phyloP scores from a whole-genome alignment of 1,139 yeast genomes.

The Hanseniaspora sp. region DNA sequence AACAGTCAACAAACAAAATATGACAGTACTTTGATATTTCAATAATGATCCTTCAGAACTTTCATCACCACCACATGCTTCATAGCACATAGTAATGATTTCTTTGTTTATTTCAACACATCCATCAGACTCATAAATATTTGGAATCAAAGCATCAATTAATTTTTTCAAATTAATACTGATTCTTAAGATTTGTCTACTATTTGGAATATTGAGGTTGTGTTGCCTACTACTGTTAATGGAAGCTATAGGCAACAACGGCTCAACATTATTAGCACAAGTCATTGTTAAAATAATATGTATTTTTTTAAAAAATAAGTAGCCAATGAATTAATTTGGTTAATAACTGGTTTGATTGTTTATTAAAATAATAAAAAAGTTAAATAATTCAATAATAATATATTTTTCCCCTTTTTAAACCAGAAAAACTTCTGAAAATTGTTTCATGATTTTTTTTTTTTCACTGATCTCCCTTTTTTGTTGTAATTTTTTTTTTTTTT shows the following conservation, averaged over 20 bases:
- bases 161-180: constrained; percentile 62
- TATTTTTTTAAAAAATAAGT: too few relatives aligned
- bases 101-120: constrained; percentile 45
- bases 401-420: too few relatives aligned
- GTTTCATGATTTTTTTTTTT: too few relatives aligned
- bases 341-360: too few relatives aligned
- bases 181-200: constrained; percentile 62
- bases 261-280: neutral
- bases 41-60: constrained; percentile 47
- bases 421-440: too few relatives aligned
- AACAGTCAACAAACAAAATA: constrained; percentile 64
- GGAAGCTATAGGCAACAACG: neutral
- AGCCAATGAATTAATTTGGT: too few relatives aligned
- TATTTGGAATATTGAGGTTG: constrained; percentile 36
- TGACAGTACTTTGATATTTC: constrained; percentile 55
- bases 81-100: constrained; percentile 49
- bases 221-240: neutral
- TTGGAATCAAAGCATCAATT: constrained; percentile 61
- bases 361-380: too few relatives aligned
- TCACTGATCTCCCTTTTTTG: too few relatives aligned
- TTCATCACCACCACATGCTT: constrained; percentile 77
- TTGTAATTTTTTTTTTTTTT: too few relatives aligned
- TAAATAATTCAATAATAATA: too few relatives aligned
- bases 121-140: constrained; percentile 42
- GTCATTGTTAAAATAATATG: neutral